Evolutionary conservation across 805 yeast species (phyloP).

Genomic region (Wickerhamiella alocasiicola): DNA sequence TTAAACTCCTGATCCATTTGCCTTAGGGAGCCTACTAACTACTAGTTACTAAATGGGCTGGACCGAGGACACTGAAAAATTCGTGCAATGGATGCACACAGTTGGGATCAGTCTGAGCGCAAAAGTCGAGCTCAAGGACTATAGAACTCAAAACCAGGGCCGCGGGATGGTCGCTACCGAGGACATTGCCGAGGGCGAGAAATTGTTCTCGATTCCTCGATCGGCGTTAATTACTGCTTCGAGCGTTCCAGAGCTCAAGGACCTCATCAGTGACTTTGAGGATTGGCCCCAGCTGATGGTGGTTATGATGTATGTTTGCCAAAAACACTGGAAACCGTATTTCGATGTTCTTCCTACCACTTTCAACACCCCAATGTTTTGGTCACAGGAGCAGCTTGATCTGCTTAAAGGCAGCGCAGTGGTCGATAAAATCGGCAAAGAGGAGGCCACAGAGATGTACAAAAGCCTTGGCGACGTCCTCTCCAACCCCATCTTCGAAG

Average conservation of each 20-base stretch:
- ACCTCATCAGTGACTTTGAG: conserved; percentile 26
- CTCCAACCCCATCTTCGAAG: conserved; percentile 16
- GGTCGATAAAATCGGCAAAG: conserved; percentile 55
- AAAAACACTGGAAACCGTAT: conserved; percentile 57
- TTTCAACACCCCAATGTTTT: conserved; percentile 64
- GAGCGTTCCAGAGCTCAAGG: conserved; percentile 32
- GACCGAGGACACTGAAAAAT: conserved; percentile 29
- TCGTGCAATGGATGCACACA: conserved; percentile 34
- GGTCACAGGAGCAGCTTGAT: conserved; percentile 54
- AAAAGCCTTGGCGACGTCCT: conserved; percentile 35
- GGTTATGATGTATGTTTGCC: conserved; percentile 49
- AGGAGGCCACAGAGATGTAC: conserved; percentile 51
- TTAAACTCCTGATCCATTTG: conserved; percentile 1
- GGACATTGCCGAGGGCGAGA: conserved; percentile 50
- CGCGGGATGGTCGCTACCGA: conserved; percentile 59
- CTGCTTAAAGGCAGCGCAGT: conserved; percentile 59
- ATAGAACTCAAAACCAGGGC: conserved; percentile 51
- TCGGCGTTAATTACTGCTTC: conserved; percentile 43
- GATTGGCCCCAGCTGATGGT: conserved; percentile 75
- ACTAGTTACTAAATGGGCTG: not conserved
- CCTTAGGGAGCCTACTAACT: not conserved
- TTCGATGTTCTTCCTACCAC: conserved; percentile 54
- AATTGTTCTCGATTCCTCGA: conserved; percentile 59
- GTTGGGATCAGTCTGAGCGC: conserved; percentile 40
- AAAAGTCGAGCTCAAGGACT: conserved; percentile 49